Evolutionary conservation across 2,329 filamentous ascomycete species (phyloP).

Genomic region (Furcasterigmium sp.): DNA sequence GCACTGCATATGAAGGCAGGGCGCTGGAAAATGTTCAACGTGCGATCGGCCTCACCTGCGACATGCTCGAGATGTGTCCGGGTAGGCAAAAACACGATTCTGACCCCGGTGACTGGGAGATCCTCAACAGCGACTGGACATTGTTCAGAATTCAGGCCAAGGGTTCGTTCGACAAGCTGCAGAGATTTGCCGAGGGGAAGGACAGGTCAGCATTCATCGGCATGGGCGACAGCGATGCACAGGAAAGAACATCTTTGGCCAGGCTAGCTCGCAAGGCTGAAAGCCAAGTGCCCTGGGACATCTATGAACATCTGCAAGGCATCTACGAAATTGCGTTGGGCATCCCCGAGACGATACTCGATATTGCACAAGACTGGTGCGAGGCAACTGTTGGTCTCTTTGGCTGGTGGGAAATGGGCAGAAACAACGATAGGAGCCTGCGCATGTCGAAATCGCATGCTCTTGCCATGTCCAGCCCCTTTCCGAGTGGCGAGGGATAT

Average conservation of each 20-base stretch:
- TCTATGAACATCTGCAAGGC: constrained; percentile 79
- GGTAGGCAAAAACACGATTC: constrained; percentile 24
- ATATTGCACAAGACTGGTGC: constrained; percentile 82
- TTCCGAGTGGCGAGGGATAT: constrained; percentile 61
- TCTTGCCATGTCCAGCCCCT: constrained; percentile 27
- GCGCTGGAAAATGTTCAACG: constrained; percentile 75
- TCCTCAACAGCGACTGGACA: constrained; percentile 75
- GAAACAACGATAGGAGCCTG: constrained; percentile 31
- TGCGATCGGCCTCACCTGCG: constrained; percentile 62
- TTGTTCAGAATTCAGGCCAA: constrained; percentile 74
- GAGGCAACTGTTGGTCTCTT: constrained; percentile 80
- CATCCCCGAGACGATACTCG: constrained; percentile 67
- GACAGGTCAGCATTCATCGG: constrained; percentile 11
- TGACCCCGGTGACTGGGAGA: constrained; percentile 70
- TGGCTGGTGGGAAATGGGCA: constrained; percentile 88
- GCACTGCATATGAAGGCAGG: constrained; percentile 65
- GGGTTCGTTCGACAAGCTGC: constrained; percentile 64
- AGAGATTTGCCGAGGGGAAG: constrained; percentile 73
- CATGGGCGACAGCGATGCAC: constrained; percentile 18
- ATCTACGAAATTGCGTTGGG: constrained; percentile 80
- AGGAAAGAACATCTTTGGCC: constrained; percentile 48
- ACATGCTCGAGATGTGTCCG: constrained; percentile 70
- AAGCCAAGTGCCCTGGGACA: constrained; percentile 81
- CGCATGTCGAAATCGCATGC: constrained; percentile 33
- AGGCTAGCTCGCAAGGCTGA: constrained; percentile 72